Conservation (phyloP, 345 rosid species). For the Eucalyptus regnans region DNA sequence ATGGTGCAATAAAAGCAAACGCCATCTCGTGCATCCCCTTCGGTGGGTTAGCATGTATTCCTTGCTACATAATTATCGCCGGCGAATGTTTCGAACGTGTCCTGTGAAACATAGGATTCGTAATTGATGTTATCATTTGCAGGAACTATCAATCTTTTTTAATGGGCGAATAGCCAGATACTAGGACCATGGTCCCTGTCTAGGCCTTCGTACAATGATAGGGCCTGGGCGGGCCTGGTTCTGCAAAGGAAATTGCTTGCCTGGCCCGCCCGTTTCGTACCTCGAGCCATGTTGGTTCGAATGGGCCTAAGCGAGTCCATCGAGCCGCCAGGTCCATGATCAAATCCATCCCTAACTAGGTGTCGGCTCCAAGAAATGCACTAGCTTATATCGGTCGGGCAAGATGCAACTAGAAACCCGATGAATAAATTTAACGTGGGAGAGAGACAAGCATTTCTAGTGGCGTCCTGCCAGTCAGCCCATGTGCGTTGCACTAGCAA, state of each 20-base stretch:
- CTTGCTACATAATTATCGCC: not conserved
- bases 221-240: not conserved
- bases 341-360: not conserved
- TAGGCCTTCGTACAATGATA: not conserved
- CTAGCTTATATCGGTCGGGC: not conserved
- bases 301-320: not conserved
- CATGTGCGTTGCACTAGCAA: not conserved
- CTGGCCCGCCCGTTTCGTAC: not conserved
- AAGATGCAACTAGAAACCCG: not conserved
- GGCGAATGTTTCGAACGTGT: not conserved
- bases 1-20: not conserved
- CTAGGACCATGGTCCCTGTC: not conserved
- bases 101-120: not conserved
- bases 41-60: not conserved
- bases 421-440: not conserved
- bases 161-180: not conserved
- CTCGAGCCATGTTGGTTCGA: not conserved
- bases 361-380: not conserved
- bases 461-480: not conserved
- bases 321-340: not conserved
- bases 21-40: not conserved
- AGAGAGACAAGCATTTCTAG: not conserved
- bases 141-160: not conserved
- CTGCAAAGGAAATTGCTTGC: not conserved
- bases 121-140: not conserved